These are phyloP conservation scores for Eutypa lata DNA, from an alignment of 2,329 filamentous ascomycete species.

Conservation along the genomic window DNA sequence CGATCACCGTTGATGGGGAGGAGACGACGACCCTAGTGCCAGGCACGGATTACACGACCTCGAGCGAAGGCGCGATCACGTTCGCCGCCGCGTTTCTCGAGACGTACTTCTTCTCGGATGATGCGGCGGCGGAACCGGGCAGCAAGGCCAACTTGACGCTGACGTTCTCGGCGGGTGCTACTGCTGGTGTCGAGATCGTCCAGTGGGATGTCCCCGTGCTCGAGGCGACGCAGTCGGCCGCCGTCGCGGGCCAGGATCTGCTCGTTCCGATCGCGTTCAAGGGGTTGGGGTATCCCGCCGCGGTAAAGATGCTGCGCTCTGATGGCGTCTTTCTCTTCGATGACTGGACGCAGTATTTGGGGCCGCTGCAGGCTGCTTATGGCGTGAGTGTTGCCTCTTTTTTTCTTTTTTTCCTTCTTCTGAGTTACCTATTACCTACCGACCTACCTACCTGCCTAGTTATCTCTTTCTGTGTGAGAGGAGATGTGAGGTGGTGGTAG, in stretches of 20 bases:
- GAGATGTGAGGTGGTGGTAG: too few species aligned
- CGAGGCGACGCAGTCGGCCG: constrained; percentile 15
- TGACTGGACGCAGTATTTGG: constrained; percentile 53
- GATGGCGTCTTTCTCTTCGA: constrained; percentile 52
- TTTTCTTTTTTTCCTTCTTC: background rate
- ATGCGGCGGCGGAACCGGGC: constrained; percentile 38
- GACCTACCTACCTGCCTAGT: too few species aligned
- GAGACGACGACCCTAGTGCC: constrained; percentile 30
- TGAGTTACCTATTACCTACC: too few species aligned
- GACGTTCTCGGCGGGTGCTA: constrained; percentile 48
- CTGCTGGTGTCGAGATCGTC: constrained; percentile 44
- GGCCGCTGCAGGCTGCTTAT: constrained; percentile 46
- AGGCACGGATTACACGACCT: constrained; percentile 45
- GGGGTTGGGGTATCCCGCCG: constrained; percentile 46
- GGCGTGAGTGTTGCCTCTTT: constrained; percentile 24
- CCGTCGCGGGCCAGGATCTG: constrained; percentile 32
- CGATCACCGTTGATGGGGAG: constrained; percentile 30
- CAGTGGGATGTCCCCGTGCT: constrained; percentile 49
- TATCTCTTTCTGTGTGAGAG: too few species aligned
- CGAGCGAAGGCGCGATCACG: constrained; percentile 38
- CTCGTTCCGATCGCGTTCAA: constrained; percentile 50
- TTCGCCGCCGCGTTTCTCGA: constrained; percentile 45
- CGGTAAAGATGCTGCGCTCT: constrained; percentile 46
- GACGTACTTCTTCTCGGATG: constrained; percentile 35
- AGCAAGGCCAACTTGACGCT: constrained; percentile 49